Evolutionary conservation across 1,284 basidiomycete genomes (phyloP).

Genomic region (Cryptococcus jaspeensis): DNA sequence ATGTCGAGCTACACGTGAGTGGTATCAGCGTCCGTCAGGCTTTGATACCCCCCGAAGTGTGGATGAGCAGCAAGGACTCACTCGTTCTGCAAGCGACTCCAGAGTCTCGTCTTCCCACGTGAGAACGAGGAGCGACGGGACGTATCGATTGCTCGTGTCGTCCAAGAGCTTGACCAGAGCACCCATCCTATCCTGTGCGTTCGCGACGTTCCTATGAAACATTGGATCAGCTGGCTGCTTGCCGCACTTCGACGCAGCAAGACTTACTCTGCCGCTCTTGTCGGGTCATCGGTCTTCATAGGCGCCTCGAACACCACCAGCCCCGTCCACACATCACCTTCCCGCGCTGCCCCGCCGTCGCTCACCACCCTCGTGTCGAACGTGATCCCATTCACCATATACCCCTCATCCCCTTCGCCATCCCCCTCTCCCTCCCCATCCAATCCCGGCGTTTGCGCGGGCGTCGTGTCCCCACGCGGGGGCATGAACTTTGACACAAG

Average conservation of each 20-base stretch:
- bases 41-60: no score
- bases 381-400: constrained; percentile 19
- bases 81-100: constrained; percentile 28
- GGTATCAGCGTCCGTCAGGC: not conserved
- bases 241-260: not conserved
- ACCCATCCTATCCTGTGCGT: constrained; percentile 34
- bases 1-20: constrained; percentile 25
- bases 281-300: constrained; percentile 11
- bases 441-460: not conserved
- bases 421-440: constrained; percentile 3
- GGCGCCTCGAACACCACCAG: constrained; percentile 39
- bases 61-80: constrained; percentile 17
- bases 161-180: constrained; percentile 17
- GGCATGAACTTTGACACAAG: constrained; percentile 33
- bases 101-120: constrained; percentile 41
- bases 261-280: constrained; percentile 17
- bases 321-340: constrained; percentile 20
- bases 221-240: not conserved
- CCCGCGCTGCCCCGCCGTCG: constrained; percentile 14
- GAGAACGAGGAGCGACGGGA: constrained; percentile 31
- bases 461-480: not conserved
- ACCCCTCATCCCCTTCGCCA: constrained; percentile 8
- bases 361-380: constrained; percentile 20
- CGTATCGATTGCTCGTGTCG: constrained; percentile 21
- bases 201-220: constrained; percentile 28